Evolutionary conservation across 1,139 yeast species (phyloP).

Genomic region (Zygotorulaspora mrakii): DNA sequence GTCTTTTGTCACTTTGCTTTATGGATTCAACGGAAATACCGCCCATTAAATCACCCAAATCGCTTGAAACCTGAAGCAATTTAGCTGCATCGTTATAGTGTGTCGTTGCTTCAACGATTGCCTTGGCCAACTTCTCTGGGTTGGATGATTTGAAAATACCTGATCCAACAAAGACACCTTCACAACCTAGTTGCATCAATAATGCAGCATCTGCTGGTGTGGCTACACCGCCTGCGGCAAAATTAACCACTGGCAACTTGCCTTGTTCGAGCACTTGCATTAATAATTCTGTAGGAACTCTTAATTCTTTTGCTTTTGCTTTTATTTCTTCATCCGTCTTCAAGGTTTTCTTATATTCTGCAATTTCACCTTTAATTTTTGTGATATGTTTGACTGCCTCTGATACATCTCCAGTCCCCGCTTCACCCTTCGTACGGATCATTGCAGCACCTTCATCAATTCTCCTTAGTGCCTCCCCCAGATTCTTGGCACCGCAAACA

Average conservation of each 20-base stretch:
- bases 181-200: slow-evolving; percentile 89
- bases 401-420: slow-evolving; percentile 84
- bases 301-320: slow-evolving; percentile 52
- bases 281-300: slow-evolving; percentile 58
- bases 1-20: slow-evolving; percentile 20
- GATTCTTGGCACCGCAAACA: slow-evolving; percentile 81
- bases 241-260: slow-evolving; percentile 77
- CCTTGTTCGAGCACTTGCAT: slow-evolving; percentile 53
- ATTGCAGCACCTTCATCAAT: slow-evolving; percentile 83
- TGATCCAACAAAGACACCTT: slow-evolving; percentile 88
- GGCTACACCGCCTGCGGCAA: slow-evolving; percentile 90
- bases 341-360: slow-evolving; percentile 39
- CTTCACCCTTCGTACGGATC: slow-evolving; percentile 87
- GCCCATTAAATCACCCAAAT: slow-evolving; percentile 50
- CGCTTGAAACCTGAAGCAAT: slow-evolving; percentile 67
- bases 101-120: slow-evolving; percentile 80
- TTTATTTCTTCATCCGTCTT: slow-evolving; percentile 46
- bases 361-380: slow-evolving; percentile 54
- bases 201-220: slow-evolving; percentile 88
- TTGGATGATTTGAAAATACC: slow-evolving; percentile 68
- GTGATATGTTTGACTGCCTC: slow-evolving; percentile 81
- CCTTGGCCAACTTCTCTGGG: slow-evolving; percentile 72
- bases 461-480: slow-evolving; percentile 83
- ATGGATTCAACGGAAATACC: slow-evolving; percentile 31
- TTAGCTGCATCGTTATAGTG: slow-evolving; percentile 63